phyloP scores from a whole-genome alignment of 495 filamentous ascomycete species.

The Aspergillus taichungensis region DNA sequence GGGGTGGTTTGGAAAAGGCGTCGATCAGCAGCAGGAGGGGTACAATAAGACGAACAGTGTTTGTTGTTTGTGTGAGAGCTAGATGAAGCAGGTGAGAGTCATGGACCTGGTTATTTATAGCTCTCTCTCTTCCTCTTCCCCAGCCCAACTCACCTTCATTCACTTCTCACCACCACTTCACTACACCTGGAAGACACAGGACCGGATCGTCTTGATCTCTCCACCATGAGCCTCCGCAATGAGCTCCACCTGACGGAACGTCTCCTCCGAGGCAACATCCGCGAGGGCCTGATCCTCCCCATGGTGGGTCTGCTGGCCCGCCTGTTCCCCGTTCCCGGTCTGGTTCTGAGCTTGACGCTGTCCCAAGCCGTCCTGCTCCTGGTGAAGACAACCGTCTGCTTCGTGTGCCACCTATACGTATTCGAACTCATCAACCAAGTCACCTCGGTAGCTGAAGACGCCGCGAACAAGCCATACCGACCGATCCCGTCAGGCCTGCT shows the following conservation, averaged over 20 bases:
- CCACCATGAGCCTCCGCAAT: not conserved
- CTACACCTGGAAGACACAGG: not conserved
- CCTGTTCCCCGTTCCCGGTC: not conserved
- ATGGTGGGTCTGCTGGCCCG: not conserved
- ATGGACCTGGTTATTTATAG: no score
- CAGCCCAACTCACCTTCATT: no score
- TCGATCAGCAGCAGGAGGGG: no score
- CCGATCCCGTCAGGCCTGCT: not conserved
- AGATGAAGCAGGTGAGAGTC: no score
- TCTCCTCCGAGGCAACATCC: not conserved
- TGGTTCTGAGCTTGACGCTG: not conserved
- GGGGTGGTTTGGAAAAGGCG: no score
- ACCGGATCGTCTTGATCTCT: not conserved
- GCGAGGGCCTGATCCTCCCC: not conserved
- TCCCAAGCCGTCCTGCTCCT: not conserved
- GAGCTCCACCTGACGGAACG: not conserved
- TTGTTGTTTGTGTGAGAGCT: no score
- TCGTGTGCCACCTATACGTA: constrained; percentile 1
- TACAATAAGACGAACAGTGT: no score
- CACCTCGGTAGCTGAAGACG: constrained; percentile 1
- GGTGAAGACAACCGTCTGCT: not conserved
- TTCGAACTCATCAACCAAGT: constrained; percentile 4
- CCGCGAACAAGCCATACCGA: constrained; percentile 4
- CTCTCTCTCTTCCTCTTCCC: no score
- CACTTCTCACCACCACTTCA: no score